These are phyloP conservation scores for Lipomyces starkeyi DNA, from an alignment of 805 yeast genomes.

Conservation along the genomic window DNA sequence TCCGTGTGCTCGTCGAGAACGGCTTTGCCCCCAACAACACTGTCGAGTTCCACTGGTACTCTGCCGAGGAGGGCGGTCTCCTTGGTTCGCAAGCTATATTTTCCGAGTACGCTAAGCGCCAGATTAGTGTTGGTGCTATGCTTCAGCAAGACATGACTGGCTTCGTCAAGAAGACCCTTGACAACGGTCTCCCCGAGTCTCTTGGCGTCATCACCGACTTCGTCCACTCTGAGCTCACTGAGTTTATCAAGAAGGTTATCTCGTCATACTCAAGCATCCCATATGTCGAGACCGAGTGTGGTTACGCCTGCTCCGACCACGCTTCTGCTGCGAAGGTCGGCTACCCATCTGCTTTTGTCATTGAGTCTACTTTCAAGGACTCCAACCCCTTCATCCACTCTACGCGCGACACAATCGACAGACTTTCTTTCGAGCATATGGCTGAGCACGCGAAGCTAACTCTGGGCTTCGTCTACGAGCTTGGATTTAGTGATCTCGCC, in stretches of 20 bases:
- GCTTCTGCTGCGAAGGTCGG: slow-evolving; percentile 84
- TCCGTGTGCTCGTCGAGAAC: slow-evolving; percentile 61
- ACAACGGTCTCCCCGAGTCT: slow-evolving; percentile 61
- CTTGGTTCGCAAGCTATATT: slow-evolving; percentile 85
- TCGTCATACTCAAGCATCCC: slow-evolving; percentile 69
- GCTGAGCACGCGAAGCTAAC: slow-evolving; percentile 80
- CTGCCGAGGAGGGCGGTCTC: slow-evolving; percentile 94
- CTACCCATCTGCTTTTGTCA: slow-evolving; percentile 80
- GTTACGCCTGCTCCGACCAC: slow-evolving; percentile 94
- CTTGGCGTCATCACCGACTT: slow-evolving; percentile 83
- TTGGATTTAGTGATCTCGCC: slow-evolving; percentile 52
- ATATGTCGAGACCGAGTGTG: slow-evolving; percentile 77
- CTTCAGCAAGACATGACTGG: slow-evolving; percentile 97
- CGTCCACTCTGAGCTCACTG: slow-evolving; percentile 60
- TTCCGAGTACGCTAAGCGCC: slow-evolving; percentile 55
- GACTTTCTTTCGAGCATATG: slow-evolving; percentile 78
- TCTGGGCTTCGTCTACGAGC: slow-evolving; percentile 73
- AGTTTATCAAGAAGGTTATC: slow-evolving; percentile 67
- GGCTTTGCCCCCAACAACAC: slow-evolving; percentile 68
- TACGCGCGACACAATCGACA: slow-evolving; percentile 78
- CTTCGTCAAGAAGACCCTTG: slow-evolving; percentile 59
- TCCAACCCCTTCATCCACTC: slow-evolving; percentile 78
- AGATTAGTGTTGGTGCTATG: slow-evolving; percentile 72
- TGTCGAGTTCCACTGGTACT: slow-evolving; percentile 89
- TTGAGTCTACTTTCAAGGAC: slow-evolving; percentile 72